phyloP scores from a whole-genome alignment of 2,329 filamentous ascomycete species.

The Ilyonectria destructans region DNA sequence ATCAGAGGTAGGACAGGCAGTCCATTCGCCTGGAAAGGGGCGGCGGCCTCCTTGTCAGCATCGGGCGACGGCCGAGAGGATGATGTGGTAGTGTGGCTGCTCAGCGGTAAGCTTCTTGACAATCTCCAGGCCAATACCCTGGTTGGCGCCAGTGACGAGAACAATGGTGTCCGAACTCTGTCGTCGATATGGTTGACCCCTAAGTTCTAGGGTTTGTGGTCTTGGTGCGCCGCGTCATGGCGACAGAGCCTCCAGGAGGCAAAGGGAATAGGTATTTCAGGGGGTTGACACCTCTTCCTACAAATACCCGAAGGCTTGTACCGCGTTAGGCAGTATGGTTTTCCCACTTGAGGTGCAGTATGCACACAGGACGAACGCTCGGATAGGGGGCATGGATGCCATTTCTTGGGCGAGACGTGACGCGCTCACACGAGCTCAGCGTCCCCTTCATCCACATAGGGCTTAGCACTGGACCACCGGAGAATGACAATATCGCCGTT shows the following conservation, averaged over 20 bases:
- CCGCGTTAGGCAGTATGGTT: background rate
- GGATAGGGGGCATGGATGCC: background rate
- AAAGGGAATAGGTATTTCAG: background rate
- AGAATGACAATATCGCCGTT: constrained; percentile 79
- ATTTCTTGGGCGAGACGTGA: background rate
- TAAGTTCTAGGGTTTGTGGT: constrained; percentile 33
- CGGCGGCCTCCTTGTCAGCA: constrained; percentile 27
- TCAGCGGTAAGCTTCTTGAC: constrained; percentile 32
- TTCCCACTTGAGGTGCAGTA: background rate
- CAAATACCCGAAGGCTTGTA: background rate
- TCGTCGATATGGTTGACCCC: constrained; percentile 17
- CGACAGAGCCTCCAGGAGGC: too few species aligned
- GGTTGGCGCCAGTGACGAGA: constrained; percentile 35
- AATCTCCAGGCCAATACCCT: constrained; percentile 34
- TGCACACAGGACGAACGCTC: background rate
- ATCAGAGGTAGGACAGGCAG: constrained; percentile 31
- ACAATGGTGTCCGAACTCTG: constrained; percentile 31
- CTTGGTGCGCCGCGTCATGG: background rate
- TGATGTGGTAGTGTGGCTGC: constrained; percentile 31
- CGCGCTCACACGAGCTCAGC: constrained; percentile 71
- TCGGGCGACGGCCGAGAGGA: constrained; percentile 34
- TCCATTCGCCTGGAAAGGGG: constrained; percentile 27
- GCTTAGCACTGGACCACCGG: constrained; percentile 82
- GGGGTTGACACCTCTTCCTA: background rate
- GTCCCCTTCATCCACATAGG: constrained; percentile 68